phyloP scores from a whole-genome alignment of 208 protist species.

The Crithidia fasciculata region DNA sequence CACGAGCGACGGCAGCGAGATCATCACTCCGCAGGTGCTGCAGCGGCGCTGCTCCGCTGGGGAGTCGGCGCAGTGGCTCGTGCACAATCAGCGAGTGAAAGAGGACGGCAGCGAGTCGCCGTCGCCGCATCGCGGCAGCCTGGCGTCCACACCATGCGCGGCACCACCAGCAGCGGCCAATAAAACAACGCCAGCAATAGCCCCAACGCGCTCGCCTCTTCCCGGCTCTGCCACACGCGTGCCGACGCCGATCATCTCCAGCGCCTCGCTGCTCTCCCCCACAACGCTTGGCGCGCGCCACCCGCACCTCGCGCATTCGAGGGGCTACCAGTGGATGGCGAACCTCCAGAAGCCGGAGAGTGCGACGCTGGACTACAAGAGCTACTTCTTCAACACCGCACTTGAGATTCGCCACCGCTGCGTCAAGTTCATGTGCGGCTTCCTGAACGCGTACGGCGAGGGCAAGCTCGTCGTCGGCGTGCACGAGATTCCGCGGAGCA shows the following conservation, averaged over 20 bases:
- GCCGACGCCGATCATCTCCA: constrained; percentile 3
- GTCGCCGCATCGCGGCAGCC: too few relatives aligned
- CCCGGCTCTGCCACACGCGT: too few relatives aligned
- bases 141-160: too few relatives aligned
- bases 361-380: constrained; percentile 74
- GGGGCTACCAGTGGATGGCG: constrained; percentile 56
- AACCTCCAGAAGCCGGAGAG: constrained; percentile 64
- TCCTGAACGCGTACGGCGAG: constrained; percentile 70
- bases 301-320: neutral
- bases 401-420: constrained; percentile 62
- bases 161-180: neutral
- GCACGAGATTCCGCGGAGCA: constrained; percentile 59
- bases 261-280: constrained; percentile 18
- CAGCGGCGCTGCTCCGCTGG: constrained; percentile 12
- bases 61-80: constrained; percentile 13
- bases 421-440: constrained; percentile 80
- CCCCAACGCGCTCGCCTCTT: constrained; percentile 2
- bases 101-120: constrained; percentile 6
- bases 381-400: constrained; percentile 65
- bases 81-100: constrained; percentile 8
- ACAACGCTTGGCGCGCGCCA: constrained; percentile 20
- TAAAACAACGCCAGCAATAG: too few relatives aligned
- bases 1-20: neutral
- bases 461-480: constrained; percentile 69
- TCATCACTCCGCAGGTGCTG: constrained; percentile 14